Conservation (phyloP, 345 rosid genomes). For the Aquilaria sinensis region DNA sequence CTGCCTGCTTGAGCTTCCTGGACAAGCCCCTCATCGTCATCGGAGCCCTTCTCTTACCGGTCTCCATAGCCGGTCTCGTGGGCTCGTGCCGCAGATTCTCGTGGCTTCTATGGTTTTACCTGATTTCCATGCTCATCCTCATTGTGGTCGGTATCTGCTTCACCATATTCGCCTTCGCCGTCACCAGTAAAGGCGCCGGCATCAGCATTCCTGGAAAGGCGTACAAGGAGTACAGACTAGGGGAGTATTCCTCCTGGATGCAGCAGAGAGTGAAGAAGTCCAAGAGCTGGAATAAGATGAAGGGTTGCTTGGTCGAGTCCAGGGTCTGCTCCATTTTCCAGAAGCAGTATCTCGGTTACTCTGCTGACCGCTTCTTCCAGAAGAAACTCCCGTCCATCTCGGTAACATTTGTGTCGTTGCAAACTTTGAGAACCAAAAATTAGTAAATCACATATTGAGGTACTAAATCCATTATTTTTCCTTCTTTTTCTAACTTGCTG, state of each 20-base stretch:
- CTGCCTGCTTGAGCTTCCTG: constrained; percentile 73
- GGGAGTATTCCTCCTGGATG: constrained; percentile 67
- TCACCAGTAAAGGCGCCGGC: constrained; percentile 84
- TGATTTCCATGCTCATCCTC: constrained; percentile 67
- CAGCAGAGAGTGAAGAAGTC: constrained; percentile 45
- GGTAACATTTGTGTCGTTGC: constrained; percentile 23
- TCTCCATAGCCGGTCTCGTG: constrained; percentile 71
- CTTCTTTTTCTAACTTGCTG: too few relatives aligned
- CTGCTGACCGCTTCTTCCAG: constrained; percentile 19
- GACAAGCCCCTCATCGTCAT: constrained; percentile 63
- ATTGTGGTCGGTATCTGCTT: constrained; percentile 56
- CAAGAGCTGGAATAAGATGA: constrained; percentile 65
- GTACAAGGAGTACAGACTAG: constrained; percentile 74
- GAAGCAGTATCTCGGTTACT: constrained; percentile 7
- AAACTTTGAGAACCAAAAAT: too few relatives aligned
- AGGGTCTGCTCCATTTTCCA: constrained; percentile 37
- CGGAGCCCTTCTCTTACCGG: constrained; percentile 67
- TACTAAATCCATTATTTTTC: too few relatives aligned
- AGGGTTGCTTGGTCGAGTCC: constrained; percentile 52
- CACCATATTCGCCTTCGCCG: constrained; percentile 78
- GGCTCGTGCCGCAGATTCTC: constrained; percentile 83
- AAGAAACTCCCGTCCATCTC: constrained; percentile 39
- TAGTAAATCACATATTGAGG: too few relatives aligned
- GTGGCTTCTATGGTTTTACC: constrained; percentile 80
- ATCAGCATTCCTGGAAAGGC: constrained; percentile 42